phyloP scores from a whole-genome alignment of 2,329 filamentous ascomycete genomes.

The Elsinoe batatas region DNA sequence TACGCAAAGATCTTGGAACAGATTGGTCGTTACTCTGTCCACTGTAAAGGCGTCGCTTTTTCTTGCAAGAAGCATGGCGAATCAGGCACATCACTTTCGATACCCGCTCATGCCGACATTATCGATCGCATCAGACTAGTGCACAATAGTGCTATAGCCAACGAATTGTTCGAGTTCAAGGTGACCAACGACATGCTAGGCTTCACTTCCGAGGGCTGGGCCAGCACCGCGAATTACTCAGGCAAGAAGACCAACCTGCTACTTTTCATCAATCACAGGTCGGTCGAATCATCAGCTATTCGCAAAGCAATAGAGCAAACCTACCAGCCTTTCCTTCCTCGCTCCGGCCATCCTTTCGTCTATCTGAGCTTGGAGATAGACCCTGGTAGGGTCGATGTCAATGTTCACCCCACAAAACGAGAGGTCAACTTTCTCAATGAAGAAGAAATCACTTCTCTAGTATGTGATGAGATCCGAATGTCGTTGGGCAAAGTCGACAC shows the following conservation, averaged over 20 bases:
- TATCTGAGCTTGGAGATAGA: conserved; percentile 92
- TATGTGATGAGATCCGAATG: conserved; percentile 70
- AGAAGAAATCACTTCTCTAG: conserved; percentile 81
- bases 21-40: conserved; percentile 84
- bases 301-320: conserved; percentile 87
- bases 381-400: conserved; percentile 86
- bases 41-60: conserved; percentile 84
- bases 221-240: conserved; percentile 90
- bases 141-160: conserved; percentile 73
- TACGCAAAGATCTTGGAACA: conserved; percentile 97
- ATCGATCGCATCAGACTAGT: conserved; percentile 84
- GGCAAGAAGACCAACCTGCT: conserved; percentile 81
- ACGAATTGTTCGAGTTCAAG: conserved; percentile 72
- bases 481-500: conserved; percentile 81
- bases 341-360: conserved; percentile 86
- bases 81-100: conserved; percentile 68
- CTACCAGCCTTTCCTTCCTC: conserved; percentile 78
- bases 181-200: conserved; percentile 67
- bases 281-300: conserved; percentile 79
- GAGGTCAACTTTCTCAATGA: conserved; percentile 97
- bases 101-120: conserved; percentile 60
- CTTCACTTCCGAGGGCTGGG: conserved; percentile 70
- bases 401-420: conserved; percentile 91
- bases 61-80: conserved; percentile 96
- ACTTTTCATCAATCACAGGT: conserved; percentile 92